These are phyloP conservation scores for Ceratocystis albifundus DNA, from an alignment of 2,329 filamentous ascomycete species.

Conservation along the genomic window DNA sequence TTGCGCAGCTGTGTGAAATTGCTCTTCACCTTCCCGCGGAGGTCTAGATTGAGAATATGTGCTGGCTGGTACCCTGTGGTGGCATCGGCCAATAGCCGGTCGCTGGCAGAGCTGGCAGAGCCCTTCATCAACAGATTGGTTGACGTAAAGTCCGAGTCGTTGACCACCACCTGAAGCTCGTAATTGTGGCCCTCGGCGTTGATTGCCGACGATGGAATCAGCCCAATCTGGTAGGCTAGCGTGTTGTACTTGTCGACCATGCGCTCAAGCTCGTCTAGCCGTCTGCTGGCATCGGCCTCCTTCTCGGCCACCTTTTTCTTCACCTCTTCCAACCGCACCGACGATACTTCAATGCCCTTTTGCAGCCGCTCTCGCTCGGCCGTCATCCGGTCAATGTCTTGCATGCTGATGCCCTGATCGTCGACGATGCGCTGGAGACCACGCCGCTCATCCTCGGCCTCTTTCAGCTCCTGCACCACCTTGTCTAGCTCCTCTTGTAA, in stretches of 20 bases:
- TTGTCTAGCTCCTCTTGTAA: constrained; percentile 81
- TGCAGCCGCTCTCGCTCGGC: constrained; percentile 89
- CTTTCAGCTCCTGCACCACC: constrained; percentile 59
- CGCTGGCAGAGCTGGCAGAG: constrained; percentile 46
- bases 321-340: constrained; percentile 66
- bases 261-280: constrained; percentile 84
- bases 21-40: constrained; percentile 70
- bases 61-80: constrained; percentile 81
- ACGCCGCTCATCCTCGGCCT: constrained; percentile 70
- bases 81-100: constrained; percentile 70
- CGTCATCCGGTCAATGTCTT: constrained; percentile 98
- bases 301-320: constrained; percentile 75
- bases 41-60: constrained; percentile 78
- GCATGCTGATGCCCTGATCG: constrained; percentile 85
- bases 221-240: constrained; percentile 79
- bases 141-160: constrained; percentile 64
- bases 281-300: constrained; percentile 73
- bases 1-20: constrained; percentile 69
- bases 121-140: constrained; percentile 33
- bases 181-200: constrained; percentile 79
- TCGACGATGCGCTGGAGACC: constrained; percentile 78
- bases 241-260: constrained; percentile 88
- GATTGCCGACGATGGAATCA: constrained; percentile 72
- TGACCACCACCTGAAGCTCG: constrained; percentile 74
- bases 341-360: constrained; percentile 68